These are phyloP conservation scores for Circinella minor DNA, from an alignment of 371 early-diverging fungal genomes.

Conservation along the genomic window DNA sequence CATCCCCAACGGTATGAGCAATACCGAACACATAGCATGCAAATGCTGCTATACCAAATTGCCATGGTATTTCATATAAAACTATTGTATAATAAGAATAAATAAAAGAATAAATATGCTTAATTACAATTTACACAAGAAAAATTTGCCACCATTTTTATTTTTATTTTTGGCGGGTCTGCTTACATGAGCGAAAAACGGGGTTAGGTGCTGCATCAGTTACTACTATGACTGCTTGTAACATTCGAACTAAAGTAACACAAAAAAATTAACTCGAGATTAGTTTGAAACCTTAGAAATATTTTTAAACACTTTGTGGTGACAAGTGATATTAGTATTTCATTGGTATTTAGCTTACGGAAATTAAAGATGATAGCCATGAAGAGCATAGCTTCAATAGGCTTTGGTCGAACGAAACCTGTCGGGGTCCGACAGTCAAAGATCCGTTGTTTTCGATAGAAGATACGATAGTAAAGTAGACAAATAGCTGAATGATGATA, in stretches of 20 bases:
- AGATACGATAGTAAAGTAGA: slow-evolving; percentile 28
- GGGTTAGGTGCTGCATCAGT: slow-evolving; percentile 25
- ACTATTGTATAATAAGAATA: slow-evolving; percentile 14
- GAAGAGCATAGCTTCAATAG: slow-evolving; percentile 42
- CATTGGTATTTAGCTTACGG: slow-evolving; percentile 22
- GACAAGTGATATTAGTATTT: no score
- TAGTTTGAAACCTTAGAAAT: not conserved
- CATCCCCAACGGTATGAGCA: slow-evolving; percentile 42
- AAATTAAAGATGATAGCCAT: slow-evolving; percentile 33
- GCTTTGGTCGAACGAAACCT: slow-evolving; percentile 41
- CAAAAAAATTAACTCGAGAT: not conserved
- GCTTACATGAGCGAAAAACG: slow-evolving; percentile 34
- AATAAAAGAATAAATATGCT: not conserved
- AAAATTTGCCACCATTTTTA: no score
- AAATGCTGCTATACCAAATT: slow-evolving; percentile 39
- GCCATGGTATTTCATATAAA: slow-evolving; percentile 45
- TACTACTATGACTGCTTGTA: slow-evolving; percentile 30
- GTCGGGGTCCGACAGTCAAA: slow-evolving; percentile 25
- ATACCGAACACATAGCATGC: slow-evolving; percentile 48
- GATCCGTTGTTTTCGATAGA: slow-evolving; percentile 23
- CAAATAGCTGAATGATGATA: not conserved
- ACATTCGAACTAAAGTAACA: slow-evolving; percentile 31
- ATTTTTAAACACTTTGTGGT: no score
- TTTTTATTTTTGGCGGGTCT: no score
- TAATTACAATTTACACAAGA: no score